Evolutionary conservation across 371 early-diverging fungal species (phyloP).

Genomic region (Rhizopus delemar): DNA sequence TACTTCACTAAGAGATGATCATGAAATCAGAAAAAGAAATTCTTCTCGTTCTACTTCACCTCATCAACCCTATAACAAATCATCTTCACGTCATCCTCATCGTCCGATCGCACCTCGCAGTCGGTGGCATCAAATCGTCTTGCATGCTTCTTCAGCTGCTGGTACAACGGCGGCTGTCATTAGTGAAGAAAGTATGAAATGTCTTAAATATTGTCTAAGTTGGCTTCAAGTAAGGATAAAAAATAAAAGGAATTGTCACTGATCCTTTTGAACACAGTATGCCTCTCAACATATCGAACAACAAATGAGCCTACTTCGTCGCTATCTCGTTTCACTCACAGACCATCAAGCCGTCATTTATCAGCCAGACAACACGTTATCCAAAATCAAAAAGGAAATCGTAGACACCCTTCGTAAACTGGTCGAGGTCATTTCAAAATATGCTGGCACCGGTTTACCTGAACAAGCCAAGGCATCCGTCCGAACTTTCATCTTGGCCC

Average conservation of each 20-base stretch:
- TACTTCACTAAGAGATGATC: constrained; percentile 36
- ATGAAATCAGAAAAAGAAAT: constrained; percentile 32
- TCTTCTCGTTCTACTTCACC: constrained; percentile 49
- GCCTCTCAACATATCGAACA: constrained; percentile 81
- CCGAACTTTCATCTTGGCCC: constrained; percentile 79
- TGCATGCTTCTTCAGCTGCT: constrained; percentile 69
- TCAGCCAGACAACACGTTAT: constrained; percentile 44
- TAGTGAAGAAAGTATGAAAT: constrained; percentile 79
- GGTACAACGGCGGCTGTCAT: constrained; percentile 74
- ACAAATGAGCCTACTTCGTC: constrained; percentile 73
- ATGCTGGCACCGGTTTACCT: constrained; percentile 86
- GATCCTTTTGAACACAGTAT: constrained; percentile 65
- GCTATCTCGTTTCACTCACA: constrained; percentile 63
- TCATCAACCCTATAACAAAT: constrained; percentile 34
- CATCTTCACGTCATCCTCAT: constrained; percentile 16
- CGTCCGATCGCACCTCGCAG: constrained; percentile 37
- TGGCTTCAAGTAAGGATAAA: constrained; percentile 76
- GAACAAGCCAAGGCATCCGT: constrained; percentile 83
- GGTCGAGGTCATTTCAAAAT: constrained; percentile 83
- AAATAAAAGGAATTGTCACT: too few relatives aligned
- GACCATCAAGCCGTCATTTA: constrained; percentile 18
- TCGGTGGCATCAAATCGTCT: constrained; percentile 75
- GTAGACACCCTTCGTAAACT: constrained; percentile 86
- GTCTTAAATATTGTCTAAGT: constrained; percentile 76
- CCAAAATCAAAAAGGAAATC: constrained; percentile 76